These are phyloP conservation scores for Euphorbia lathyris DNA, from an alignment of 345 rosid genomes.

Conservation along the genomic window DNA sequence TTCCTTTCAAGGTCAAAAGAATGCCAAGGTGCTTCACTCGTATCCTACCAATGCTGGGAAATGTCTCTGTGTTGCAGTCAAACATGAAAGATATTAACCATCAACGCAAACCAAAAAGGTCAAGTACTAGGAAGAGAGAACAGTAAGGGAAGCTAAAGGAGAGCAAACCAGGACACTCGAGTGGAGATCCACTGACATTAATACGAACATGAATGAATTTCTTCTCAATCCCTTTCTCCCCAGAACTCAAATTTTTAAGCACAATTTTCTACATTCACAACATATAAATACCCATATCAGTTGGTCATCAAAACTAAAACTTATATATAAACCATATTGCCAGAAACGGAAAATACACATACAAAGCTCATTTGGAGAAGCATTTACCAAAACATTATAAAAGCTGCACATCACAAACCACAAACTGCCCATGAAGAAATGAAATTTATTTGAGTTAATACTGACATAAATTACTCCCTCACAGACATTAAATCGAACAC, in stretches of 20 bases:
- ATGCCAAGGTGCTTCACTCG: conserved; percentile 84
- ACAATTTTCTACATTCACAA: conserved; percentile 48
- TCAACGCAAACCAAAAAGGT: not conserved
- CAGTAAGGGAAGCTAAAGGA: not conserved
- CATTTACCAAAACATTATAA: not conserved
- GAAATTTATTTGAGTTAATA: not conserved
- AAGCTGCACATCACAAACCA: not conserved
- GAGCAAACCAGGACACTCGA: conserved; percentile 67
- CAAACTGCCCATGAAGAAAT: not conserved
- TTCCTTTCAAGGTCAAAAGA: conserved; percentile 81
- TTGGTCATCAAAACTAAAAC: not conserved
- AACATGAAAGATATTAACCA: not conserved
- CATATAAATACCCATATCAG: conserved; percentile 1
- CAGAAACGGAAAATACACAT: not conserved
- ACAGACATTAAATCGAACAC: conserved; percentile 3
- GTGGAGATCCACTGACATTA: conserved; percentile 69
- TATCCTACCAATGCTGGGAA: conserved; percentile 75
- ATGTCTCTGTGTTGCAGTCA: conserved; percentile 51
- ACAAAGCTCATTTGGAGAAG: not conserved
- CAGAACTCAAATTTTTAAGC: conserved; percentile 43
- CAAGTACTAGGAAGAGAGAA: not conserved
- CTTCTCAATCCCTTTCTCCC: conserved; percentile 58
- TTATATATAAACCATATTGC: not conserved
- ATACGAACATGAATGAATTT: conserved; percentile 79
- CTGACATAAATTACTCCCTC: no score